Evolutionary conservation across 345 rosid species (phyloP).

Genomic region (Barbarea vulgaris): DNA sequence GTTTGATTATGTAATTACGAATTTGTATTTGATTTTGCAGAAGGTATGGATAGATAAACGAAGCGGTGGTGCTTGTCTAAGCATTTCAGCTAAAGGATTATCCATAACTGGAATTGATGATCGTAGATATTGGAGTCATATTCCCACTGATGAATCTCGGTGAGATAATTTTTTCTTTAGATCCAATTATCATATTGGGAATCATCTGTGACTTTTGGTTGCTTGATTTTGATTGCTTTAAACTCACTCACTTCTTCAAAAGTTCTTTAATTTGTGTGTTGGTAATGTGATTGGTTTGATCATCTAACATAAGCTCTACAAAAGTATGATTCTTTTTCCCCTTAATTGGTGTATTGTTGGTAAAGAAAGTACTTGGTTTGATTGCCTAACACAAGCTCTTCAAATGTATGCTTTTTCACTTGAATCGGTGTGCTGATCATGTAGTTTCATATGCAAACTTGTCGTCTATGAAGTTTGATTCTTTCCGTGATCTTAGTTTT

Average conservation of each 20-base stretch:
- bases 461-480: background rate
- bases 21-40: constrained; percentile 45
- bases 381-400: constrained; percentile 6
- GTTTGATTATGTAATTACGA: background rate
- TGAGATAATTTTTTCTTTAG: constrained; percentile 30
- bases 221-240: constrained; percentile 10
- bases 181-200: background rate
- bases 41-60: constrained; percentile 80
- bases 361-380: no score
- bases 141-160: constrained; percentile 87
- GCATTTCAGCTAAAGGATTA: constrained; percentile 73
- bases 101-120: constrained; percentile 86
- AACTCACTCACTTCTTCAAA: background rate
- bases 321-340: background rate
- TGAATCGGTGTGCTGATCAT: background rate
- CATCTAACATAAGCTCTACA: no score
- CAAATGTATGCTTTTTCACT: background rate
- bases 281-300: no score
- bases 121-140: constrained; percentile 88
- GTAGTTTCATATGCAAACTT: background rate
- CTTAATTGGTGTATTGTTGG: no score
- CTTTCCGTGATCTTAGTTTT: background rate
- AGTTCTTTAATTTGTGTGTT: no score
- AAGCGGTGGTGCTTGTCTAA: constrained; percentile 65
- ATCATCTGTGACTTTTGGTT: background rate